Conservation (phyloP, 108 stramenopile genomes). For the Craspedostauros australis region DNA sequence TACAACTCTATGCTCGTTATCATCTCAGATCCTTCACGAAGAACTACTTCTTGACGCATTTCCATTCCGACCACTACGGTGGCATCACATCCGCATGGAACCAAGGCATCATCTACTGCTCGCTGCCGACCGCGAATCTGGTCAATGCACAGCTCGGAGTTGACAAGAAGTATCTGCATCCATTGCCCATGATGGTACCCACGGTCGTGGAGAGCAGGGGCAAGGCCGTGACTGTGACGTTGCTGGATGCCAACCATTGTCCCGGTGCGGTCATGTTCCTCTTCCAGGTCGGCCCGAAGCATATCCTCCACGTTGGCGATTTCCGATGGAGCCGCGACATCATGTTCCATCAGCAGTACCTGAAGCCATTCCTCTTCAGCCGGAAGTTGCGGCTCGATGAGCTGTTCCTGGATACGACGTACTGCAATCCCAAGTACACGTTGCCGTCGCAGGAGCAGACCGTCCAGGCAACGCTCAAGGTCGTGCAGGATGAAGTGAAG, state of each 20-base stretch:
- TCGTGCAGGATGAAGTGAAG: conserved; percentile 43
- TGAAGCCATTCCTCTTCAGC: conserved; percentile 21
- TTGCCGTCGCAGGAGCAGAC: conserved; percentile 53
- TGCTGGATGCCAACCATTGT: conserved; percentile 76
- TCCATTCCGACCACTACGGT: conserved; percentile 69
- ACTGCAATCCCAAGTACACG: conserved; percentile 58
- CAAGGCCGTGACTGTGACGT: conserved; percentile 51
- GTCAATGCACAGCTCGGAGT: conserved; percentile 49
- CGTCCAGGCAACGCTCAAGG: conserved; percentile 40
- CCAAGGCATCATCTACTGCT: conserved; percentile 67
- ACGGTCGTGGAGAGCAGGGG: conserved; percentile 48
- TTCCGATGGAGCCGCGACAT: conserved; percentile 54
- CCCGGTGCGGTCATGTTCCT: conserved; percentile 88
- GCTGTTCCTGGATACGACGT: conserved; percentile 70
- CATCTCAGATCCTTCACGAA: conserved; percentile 48
- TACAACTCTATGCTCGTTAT: too few species aligned
- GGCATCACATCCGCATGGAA: conserved; percentile 59
- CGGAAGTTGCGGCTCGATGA: conserved; percentile 31
- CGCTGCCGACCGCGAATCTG: conserved; percentile 55
- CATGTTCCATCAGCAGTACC: conserved; percentile 47
- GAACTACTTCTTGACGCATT: conserved; percentile 79
- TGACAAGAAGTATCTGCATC: conserved; percentile 49
- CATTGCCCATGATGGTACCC: conserved; percentile 59
- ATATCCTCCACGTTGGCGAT: conserved; percentile 67
- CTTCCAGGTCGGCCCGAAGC: conserved; percentile 58